Base-by-base conservation (phyloP, 2,329 filamentous ascomycete genomes). In the Aspergillus luchuensis region DNA sequence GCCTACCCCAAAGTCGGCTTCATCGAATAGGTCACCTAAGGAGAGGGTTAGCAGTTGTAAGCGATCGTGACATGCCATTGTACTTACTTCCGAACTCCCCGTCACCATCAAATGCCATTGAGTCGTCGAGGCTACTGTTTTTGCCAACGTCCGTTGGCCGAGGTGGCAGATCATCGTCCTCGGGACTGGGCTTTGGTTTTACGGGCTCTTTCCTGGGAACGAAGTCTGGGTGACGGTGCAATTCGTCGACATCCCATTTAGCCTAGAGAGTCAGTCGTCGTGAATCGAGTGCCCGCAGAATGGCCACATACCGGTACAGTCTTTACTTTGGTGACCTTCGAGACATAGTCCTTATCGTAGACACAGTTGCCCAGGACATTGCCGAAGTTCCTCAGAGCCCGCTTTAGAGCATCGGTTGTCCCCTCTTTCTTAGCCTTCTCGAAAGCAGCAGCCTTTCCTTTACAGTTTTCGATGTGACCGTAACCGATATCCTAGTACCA, bases 381-480 rank as follows among this genome's bases (percentile, higher is more conserved):
- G 61, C 95, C 95, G 77, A 99, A 99, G 65, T 88, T 97, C 61
- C 94, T 85, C 70, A 99, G 74, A 1, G 95, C 87, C 66, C 95
- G 85, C 78, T 99, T 99, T 72, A 99, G 74, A 1, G 88, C 95
- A 78, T 99, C 95, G 8, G 96, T 98, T 2, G 92, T 96, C 7
- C 92, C 96, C 80, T 98, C 93, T 76, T 99, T 99, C 81, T 98
- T 99, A 1, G 95, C 93, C 78, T 99, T 99, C 75, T 99, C 95
- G 71, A 98, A 99, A 0, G 94, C 95, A 55, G 91, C 90, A 3
- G 93, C 94, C 79, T 99, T 99, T 58, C 91, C 91, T 78, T 94
- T 96, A 76, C 89, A 92, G 72, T 99, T 99, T 76, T 98, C 94
- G 68, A 96, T 96, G 67, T 95, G 91, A 7, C 95, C 95, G 72